These are phyloP conservation scores for Blastobotrys terrestris DNA, from an alignment of 805 yeast genomes.

Conservation along the genomic window DNA sequence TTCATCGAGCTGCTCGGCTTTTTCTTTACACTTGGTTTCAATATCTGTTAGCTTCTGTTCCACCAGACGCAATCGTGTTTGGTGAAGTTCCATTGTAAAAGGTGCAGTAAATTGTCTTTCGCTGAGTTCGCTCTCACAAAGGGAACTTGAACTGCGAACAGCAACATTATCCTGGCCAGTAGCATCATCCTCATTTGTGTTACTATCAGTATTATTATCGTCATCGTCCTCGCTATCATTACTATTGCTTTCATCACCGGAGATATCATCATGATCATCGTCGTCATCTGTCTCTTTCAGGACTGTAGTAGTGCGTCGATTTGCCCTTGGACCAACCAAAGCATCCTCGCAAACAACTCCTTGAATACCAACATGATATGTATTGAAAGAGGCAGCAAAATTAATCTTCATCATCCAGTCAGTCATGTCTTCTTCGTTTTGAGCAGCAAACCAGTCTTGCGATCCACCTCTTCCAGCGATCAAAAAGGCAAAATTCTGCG, in stretches of 20 bases:
- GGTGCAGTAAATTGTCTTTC: too few relatives aligned
- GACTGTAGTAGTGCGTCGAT: not conserved
- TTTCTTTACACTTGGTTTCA: slow-evolving; percentile 29
- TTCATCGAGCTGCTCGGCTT: slow-evolving; percentile 33
- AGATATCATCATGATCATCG: not conserved
- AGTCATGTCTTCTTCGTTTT: slow-evolving; percentile 39
- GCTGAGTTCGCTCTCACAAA: not conserved
- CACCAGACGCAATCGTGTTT: slow-evolving; percentile 7
- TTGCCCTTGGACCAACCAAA: not conserved
- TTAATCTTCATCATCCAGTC: slow-evolving; percentile 58
- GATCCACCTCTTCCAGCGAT: slow-evolving; percentile 27
- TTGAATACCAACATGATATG: slow-evolving; percentile 31
- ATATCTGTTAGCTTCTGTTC: slow-evolving; percentile 32
- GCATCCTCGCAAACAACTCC: slow-evolving; percentile 7
- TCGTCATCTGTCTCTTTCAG: not conserved
- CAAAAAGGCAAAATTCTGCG: slow-evolving; percentile 24
- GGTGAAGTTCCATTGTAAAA: not conserved
- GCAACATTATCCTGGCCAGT: too few relatives aligned
- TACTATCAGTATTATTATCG: not conserved
- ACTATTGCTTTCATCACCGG: not conserved
- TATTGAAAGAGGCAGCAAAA: slow-evolving; percentile 43
- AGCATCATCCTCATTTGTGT: not conserved
- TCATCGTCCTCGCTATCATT: not conserved
- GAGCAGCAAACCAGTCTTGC: slow-evolving; percentile 39
- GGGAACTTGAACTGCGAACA: too few relatives aligned